Evolutionary conservation across 129 eudicot species (phyloP).

Genomic region (Mikania micrantha): DNA sequence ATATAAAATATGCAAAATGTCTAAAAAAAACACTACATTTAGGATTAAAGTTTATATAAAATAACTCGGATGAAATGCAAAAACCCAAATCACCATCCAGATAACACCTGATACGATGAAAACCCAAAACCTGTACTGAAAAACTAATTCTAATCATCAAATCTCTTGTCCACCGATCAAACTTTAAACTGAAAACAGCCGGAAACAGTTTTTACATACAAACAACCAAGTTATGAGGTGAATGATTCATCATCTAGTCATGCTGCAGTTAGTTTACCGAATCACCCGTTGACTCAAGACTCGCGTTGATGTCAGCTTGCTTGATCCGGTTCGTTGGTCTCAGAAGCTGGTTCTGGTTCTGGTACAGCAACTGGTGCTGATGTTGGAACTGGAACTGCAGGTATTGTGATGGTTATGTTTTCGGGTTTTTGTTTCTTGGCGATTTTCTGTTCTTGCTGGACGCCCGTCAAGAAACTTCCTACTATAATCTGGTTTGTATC

Average conservation of each 20-base stretch:
- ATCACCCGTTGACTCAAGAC: slow-evolving; percentile 33
- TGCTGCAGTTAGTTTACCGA: slow-evolving; percentile 25
- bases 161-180: slow-evolving; percentile 15
- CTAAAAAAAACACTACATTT: background rate
- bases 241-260: slow-evolving; percentile 9
- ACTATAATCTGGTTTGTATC: no score
- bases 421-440: no score
- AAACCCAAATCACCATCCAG: slow-evolving; percentile 19
- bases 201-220: slow-evolving; percentile 28
- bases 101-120: slow-evolving; percentile 11
- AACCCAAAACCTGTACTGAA: slow-evolving; percentile 9
- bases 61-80: slow-evolving; percentile 16
- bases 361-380: no score
- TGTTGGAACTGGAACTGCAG: no score
- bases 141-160: slow-evolving; percentile 24
- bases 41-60: slow-evolving; percentile 3
- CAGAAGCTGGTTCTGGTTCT: no score
- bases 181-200: slow-evolving; percentile 29
- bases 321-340: no score
- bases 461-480: no score
- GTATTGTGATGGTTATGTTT: no score
- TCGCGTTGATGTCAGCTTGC: slow-evolving; percentile 65
- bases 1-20: no score
- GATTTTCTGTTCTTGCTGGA: no score
- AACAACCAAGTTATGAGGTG: slow-evolving; percentile 16